Evolutionary conservation across 805 yeast species (phyloP), one percentile per base, ranked within the genome.

Genomic region (Ogataea methanolica): DNA sequence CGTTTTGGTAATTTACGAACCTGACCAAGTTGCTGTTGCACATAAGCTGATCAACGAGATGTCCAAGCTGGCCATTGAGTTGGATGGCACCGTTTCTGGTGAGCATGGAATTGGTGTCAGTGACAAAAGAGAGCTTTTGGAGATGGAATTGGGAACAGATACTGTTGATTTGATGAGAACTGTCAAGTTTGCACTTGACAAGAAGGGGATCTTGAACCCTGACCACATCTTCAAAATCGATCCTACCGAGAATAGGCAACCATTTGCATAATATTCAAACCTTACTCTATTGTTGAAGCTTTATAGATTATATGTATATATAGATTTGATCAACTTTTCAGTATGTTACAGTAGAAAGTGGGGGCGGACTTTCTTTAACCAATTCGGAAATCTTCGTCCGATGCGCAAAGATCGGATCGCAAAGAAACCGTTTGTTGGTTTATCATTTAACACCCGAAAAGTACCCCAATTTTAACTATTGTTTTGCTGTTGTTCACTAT

Each of bases 51-150:
- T 84, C 14, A 73, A 75, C 26, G 70, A 77, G 43, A 81, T 88
- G 85, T 85, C 85, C 42, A 59, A 73, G 39, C 62, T 82, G 37
- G 95, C 92, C 0, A 67, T 88, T 16, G 75, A 69, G 1, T 75
- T 82, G 36, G 95, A 87, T 45, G 95, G 96, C 1, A 88, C 96
- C 1, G 82, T 89, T 54, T 84, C 90, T 5, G 96, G 96, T 34
- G 96, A 88, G 59, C 96, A 88, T 61, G 96, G 96, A 14, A 79
- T 88, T 36, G 96, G 96, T 8, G 75, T 83, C 39, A 91, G 92
- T 35, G 66, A 62, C 41, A 88, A 88, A 59, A 67, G 91, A 52
- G 76, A 75, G 29, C 80, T 73, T 49, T 63, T 88, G 33, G 67
- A 73, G 29, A 67, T 70, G 47, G 96, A 88, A 62, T 66, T 88